Percentiles rank a stretch among this genome's conserved stretches.
Conservation (phyloP, 768 basidiomycete species). For the Suillus occidentalis region DNA sequence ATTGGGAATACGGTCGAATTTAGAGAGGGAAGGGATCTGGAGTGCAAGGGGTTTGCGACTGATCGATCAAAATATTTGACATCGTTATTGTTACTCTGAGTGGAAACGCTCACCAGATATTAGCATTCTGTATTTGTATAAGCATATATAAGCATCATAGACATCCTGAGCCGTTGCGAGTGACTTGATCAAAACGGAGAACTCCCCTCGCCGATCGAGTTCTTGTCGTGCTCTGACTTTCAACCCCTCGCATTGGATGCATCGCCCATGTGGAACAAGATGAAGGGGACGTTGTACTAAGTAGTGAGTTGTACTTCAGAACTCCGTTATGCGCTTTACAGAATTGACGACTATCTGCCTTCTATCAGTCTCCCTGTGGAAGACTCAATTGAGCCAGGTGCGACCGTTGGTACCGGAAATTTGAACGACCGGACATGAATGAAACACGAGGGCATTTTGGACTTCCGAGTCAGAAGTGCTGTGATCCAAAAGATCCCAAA, state of each 20-base stretch:
- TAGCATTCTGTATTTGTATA: not conserved
- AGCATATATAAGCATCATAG: not conserved
- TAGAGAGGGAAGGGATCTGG: not conserved
- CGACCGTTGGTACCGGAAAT: not conserved
- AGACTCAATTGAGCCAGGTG: not conserved
- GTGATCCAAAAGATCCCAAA: not conserved
- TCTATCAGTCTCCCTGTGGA: not conserved
- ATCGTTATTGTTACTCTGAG: not conserved
- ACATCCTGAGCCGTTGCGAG: not conserved
- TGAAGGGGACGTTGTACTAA: not conserved
- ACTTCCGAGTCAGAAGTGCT: not conserved
- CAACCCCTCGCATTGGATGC: not conserved
- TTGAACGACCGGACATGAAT: not conserved
- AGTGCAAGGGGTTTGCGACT: not conserved
- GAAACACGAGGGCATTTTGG: not conserved
- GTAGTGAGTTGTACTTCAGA: not conserved
- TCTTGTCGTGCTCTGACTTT: not conserved
- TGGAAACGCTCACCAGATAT: not conserved
- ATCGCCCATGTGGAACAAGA: not conserved
- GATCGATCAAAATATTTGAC: not conserved
- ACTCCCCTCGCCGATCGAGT: not conserved
- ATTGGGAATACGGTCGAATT: slow-evolving; percentile 22
- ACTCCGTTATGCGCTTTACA: not conserved
- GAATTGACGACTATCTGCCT: not conserved
- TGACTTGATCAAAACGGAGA: not conserved